Base-by-base conservation (phyloP, 176 grass and related monocot genomes). In the Musa troglodytarum region DNA sequence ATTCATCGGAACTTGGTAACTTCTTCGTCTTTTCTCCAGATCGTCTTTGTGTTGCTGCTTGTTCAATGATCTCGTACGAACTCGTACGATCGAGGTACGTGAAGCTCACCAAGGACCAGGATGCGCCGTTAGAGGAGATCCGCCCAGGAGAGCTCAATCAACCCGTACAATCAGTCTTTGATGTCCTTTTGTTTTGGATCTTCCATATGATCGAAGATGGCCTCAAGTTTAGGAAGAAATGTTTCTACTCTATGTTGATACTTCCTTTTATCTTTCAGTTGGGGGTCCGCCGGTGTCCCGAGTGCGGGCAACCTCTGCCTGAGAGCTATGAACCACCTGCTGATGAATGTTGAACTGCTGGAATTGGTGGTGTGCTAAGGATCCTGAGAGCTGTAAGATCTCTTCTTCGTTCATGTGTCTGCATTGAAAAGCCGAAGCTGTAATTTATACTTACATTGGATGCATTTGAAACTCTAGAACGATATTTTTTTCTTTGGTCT, bases 101-200 rank as follows among this genome's bases (percentile, higher is more conserved):
- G 57, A 93, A 98, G 84, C 86, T 98, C 20, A 91, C 78, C 34
- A 91, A 88, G 84, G 94, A 91, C n/a, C 94, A 98, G 72, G 94
- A 98, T 49, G 82, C 86, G 54, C 94, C 86, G 2, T 3, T 64
- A 66, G 88, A 98, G 76, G 90, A 93, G 74, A 98, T 93, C 86
- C 86, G 64, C 68, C 94, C 88, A 58, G 88, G 88, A 58, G 94
- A 98, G 72, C 86, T 93, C 88, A 98, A 93, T 87, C 94, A 98
- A 78, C 90, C 88, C 52, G 85, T 98, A 49, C 94, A 51, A 3
- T 19, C 11, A 64, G 11, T 50, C 67, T 69, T 34, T 3, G 16
- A 69, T 69, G 4, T 10, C 21, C 21, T 63, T 21, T 63, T 28
- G 12, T 43, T 67, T 11, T 8, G 13, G 23, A 8, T 68, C 12